Evolutionary conservation across 2,329 filamentous ascomycete genomes (phyloP), one percentile per base, ranked within the genome.

Genomic region (Leptosphaerulina australis): DNA sequence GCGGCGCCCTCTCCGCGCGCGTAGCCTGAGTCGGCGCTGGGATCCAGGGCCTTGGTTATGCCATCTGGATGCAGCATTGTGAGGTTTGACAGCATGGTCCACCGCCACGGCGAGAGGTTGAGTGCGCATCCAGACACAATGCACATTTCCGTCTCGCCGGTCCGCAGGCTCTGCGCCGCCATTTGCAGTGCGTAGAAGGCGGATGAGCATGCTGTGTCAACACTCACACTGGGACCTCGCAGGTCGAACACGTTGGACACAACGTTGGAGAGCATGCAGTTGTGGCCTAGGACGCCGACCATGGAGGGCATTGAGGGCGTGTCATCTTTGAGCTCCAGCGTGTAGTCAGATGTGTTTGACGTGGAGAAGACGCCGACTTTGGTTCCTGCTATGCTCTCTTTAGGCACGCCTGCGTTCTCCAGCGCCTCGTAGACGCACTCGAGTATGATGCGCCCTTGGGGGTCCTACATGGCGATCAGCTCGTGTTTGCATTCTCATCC

Each of bases 1-100:
- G 78, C 83, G 20, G 82, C 76, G 0, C 85, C 86, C 60, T 88
- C 86, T 1, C 84, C 85, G 29, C 85, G 77, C 0, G 81, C 84
- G 61, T 87, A 88, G 0, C 86, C 86, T 2, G 61, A 62, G 5
- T 38, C 21, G 15, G 83, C 85, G 3, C 77, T 75, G 12, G 74
- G 64, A 58, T 85, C 84, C 44, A 70, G 74, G 18, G 69, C 64
- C 35, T 53, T 22, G 2, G 58, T 67, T 28, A 55, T 59, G 5
- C 71, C 69, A 17, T 60, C 62, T 25, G 69, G 53, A n/a, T 60
- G 58, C 24, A 64, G 57, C 7, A 64, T 43, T 9, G 55, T 34
- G 14, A 61, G 62, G 47, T 56, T 66, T 15, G 61, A 66, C 28
- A 59, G 56, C 4, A 50, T 56, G 17, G 63, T 63, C 50, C 50